Percentiles rank a stretch among this genome's conserved stretches.
Conservation (phyloP, 768 basidiomycete genomes). For the Termitomyces sp. region DNA sequence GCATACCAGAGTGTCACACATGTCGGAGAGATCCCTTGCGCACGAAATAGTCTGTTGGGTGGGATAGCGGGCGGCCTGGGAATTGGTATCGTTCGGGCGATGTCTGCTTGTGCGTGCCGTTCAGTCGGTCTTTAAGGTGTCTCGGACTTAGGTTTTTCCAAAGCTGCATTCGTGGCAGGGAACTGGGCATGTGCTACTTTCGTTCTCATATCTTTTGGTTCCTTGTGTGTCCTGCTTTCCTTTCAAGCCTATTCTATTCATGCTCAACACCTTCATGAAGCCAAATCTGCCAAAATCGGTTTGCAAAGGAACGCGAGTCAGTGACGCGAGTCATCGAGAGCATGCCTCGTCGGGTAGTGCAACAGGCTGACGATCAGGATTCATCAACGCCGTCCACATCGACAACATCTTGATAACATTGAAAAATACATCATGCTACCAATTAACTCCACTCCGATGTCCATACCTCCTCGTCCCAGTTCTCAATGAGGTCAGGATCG, state of each 20-base stretch:
- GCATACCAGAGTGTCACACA: constrained; percentile 48
- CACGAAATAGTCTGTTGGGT: constrained; percentile 65
- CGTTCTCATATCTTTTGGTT: constrained; percentile 18
- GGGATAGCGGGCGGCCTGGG: constrained; percentile 80
- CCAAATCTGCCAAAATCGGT: constrained; percentile 58
- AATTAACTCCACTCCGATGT: constrained; percentile 32
- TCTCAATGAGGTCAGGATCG: constrained; percentile 68
- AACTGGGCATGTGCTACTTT: constrained; percentile 82
- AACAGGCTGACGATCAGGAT: constrained; percentile 23
- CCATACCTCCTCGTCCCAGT: constrained; percentile 70
- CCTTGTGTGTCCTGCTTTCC: constrained; percentile 27
- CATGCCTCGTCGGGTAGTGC: constrained; percentile 51
- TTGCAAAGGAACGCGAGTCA: constrained; percentile 47
- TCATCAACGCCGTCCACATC: constrained; percentile 11
- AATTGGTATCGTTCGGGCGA: constrained; percentile 67
- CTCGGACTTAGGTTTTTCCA: not conserved
- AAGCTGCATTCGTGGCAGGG: constrained; percentile 61
- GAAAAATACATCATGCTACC: not conserved
- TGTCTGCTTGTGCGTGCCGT: constrained; percentile 50
- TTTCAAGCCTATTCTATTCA: constrained; percentile 1
- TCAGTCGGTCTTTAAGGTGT: not conserved
- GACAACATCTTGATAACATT: not conserved
- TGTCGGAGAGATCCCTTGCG: constrained; percentile 71
- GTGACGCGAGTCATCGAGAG: constrained; percentile 54
- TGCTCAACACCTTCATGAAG: constrained; percentile 25